These are phyloP conservation scores for Colletotrichum phormii DNA, from an alignment of 2,329 filamentous ascomycete genomes.

Conservation along the genomic window DNA sequence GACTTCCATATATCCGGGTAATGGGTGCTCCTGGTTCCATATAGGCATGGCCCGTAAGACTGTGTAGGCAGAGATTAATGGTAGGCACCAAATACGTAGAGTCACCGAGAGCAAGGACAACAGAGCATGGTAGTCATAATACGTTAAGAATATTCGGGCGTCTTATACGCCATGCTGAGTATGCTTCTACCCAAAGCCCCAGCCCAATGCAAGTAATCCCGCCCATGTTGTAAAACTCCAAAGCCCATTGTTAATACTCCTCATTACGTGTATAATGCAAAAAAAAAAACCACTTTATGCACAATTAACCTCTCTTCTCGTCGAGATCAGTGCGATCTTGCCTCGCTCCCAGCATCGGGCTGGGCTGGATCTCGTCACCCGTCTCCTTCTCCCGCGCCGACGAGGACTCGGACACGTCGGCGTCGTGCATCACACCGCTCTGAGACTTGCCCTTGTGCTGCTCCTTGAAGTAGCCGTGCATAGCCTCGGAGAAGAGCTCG, in stretches of 20 bases:
- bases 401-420: conserved; percentile 12
- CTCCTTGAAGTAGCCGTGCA: conserved; percentile 64
- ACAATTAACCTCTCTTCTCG: conserved; percentile 25
- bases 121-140: conserved; percentile 21
- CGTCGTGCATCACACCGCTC: conserved; percentile 7
- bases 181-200: conserved; percentile 18
- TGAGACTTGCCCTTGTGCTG: conserved; percentile 33
- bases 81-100: neutral
- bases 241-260: conserved; percentile 26
- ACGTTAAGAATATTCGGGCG: conserved; percentile 20
- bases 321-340: conserved; percentile 10
- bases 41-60: neutral
- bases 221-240: conserved; percentile 10
- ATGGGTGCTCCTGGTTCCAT: neutral
- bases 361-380: conserved; percentile 22
- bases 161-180: conserved; percentile 14
- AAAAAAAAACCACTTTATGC: neutral
- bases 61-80: neutral
- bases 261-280: conserved; percentile 8
- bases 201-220: conserved; percentile 9
- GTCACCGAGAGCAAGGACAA: neutral
- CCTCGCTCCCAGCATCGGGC: conserved; percentile 3
- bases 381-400: conserved; percentile 31
- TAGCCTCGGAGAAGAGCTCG: conserved; percentile 64
- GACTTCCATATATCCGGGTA: neutral